Percentiles rank a stretch among this genome's conserved stretches.
Conservation (phyloP, 2,329 filamentous ascomycete species). For the Periconia digitata region DNA sequence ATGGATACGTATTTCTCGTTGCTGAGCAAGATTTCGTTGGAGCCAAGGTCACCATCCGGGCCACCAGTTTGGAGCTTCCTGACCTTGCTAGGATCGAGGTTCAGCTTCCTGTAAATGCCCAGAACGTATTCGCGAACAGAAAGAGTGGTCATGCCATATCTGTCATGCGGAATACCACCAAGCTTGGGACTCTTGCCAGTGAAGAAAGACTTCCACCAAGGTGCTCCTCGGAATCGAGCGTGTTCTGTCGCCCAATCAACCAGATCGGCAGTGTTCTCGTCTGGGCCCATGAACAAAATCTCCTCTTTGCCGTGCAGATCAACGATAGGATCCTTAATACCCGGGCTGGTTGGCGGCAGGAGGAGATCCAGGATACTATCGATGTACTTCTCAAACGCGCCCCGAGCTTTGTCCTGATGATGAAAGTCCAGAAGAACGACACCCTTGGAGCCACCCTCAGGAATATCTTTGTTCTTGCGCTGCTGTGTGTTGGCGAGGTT, state of each 20-base stretch:
- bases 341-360: conserved; percentile 83
- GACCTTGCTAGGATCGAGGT: conserved; percentile 81
- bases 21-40: conserved; percentile 94
- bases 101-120: conserved; percentile 94
- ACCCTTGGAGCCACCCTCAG: conserved; percentile 96
- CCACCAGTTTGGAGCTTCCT: conserved; percentile 97
- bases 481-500: conserved; percentile 97
- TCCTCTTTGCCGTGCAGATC: conserved; percentile 94
- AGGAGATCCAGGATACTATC: conserved; percentile 96
- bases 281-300: conserved; percentile 97
- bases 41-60: conserved; percentile 93
- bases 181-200: conserved; percentile 96
- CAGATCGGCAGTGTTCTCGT: conserved; percentile 96
- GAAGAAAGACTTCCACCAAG: conserved; percentile 99
- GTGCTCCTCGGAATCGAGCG: conserved; percentile 80
- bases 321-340: conserved; percentile 98
- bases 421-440: conserved; percentile 92
- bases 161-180: conserved; percentile 93
- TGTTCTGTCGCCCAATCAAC: conserved; percentile 99
- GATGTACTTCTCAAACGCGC: conserved; percentile 99
- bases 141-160: conserved; percentile 96
- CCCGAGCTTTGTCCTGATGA: conserved; percentile 88
- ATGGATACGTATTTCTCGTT: conserved; percentile 95
- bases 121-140: conserved; percentile 95
- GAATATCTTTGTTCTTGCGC: conserved; percentile 99